A percentile compares a stretch with the other conserved stretches of the same genome.
Conservation (phyloP, 2,329 filamentous ascomycete species). For the Penicillium sp. region DNA sequence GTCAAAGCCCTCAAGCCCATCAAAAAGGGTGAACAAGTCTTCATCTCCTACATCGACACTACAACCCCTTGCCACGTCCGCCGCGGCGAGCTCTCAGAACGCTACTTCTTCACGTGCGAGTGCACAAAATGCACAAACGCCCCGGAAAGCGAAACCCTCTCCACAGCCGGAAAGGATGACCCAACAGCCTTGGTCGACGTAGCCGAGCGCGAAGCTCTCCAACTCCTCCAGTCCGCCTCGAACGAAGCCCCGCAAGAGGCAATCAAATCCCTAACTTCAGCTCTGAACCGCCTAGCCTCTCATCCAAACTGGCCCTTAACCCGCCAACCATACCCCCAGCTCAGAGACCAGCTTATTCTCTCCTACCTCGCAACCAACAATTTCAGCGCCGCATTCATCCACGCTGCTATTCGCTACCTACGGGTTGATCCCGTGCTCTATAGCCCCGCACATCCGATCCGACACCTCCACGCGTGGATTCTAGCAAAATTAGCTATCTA, state of each 20-base stretch:
- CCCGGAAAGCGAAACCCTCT: conserved; percentile 20
- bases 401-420: conserved; percentile 54
- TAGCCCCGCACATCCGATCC: conserved; percentile 54
- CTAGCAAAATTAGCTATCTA: conserved; percentile 33
- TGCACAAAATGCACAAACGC: conserved; percentile 52
- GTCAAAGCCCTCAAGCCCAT: conserved; percentile 57
- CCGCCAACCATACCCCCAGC: conserved; percentile 56
- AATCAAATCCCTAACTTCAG: conserved; percentile 37
- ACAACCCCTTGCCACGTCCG: conserved; percentile 54
- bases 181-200: conserved; percentile 13
- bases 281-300: conserved; percentile 44
- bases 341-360: conserved; percentile 56
- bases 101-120: conserved; percentile 61
- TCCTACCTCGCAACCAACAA: conserved; percentile 46
- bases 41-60: conserved; percentile 62
- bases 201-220: conserved; percentile 23
- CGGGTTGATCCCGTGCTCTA: conserved; percentile 55
- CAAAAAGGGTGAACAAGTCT: conserved; percentile 57
- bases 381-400: conserved; percentile 51
- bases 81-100: conserved; percentile 52
- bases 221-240: conserved; percentile 26
- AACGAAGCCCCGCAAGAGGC: conserved; percentile 28
- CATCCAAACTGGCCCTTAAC: conserved; percentile 48
- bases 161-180: background rate
- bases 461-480: conserved; percentile 50